Evolutionary conservation across 148 eudicot genomes (phyloP), one percentile per base, ranked within the genome.

Genomic region (Simmondsia chinensis): DNA sequence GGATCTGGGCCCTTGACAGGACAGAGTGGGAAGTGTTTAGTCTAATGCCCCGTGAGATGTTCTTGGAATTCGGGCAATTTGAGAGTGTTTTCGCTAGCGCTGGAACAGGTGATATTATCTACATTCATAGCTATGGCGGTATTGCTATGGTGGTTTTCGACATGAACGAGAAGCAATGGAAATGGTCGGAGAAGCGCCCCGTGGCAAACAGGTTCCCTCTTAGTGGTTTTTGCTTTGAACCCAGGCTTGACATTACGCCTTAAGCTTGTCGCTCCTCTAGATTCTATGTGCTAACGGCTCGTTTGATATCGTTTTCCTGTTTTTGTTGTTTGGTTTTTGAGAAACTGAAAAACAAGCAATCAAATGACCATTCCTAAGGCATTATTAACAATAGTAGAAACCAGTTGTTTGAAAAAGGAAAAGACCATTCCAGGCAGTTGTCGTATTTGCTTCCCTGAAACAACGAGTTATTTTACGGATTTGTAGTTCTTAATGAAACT

Each of bases 41-140:
- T 9, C 71, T 80, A 11, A 91, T 91, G 97, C 97, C 97, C 2
- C 95, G 79, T 13, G 82, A 68, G 70, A 69, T 50, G 40, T 79
- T 85, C 20, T 95, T 85, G 52, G 95, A 94, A 28, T 91, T 91
- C 19, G 97, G 97, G 1, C 95, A 91, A 65, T 57, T 91, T 9
- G 95, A 91, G 46, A 95, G 85, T 59, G 95, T 91, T 31, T 91
- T 91, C 34, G 87, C 97, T 4, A 85, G 95, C 34, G 72, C 95
- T n/a, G 97, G 97, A 19, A 76, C 74, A 0, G 83, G 64, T 37
- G 80, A 76, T 13, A 64, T 85, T 45, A 59, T 89, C 6, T 89
- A 89, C 68, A 79, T 89, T 17, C 97, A 89, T 47, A 84, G 95
- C 56, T 89, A 81, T 27, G 95, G 95, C 10, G 87, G 82, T 14